Percentiles rank a stretch among this genome's conserved stretches.
Conservation (phyloP, 164 flowering plant genomes). For the Umbellularia californica region DNA sequence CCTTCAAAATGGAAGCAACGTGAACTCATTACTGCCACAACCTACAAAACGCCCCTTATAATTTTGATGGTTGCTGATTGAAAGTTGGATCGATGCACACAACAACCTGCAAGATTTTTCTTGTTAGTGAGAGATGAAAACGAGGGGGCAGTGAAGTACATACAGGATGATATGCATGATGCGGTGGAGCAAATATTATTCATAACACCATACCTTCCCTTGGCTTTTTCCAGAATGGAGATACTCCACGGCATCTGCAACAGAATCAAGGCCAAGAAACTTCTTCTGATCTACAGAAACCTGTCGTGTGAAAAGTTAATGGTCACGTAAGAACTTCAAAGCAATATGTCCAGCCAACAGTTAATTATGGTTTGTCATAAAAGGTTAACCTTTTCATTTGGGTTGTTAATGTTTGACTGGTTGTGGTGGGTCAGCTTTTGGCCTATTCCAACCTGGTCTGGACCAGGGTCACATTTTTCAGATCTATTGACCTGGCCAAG, state of each 20-base stretch:
- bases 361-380: no score
- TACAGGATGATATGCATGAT: background rate
- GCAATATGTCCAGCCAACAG: no score
- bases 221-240: conserved; percentile 95
- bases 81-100: conserved; percentile 81
- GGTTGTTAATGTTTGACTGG: no score
- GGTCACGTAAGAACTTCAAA: background rate
- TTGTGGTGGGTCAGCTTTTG: no score
- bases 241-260: conserved; percentile 94
- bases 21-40: no score
- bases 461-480: no score
- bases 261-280: conserved; percentile 68
- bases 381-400: no score
- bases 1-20: no score
- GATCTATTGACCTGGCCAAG: background rate
- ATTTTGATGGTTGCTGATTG: conserved; percentile 46
- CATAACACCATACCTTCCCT: conserved; percentile 66
- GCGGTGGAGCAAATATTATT: background rate
- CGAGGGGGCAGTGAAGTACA: background rate
- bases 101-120: conserved; percentile 58
- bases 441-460: no score
- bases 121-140: background rate
- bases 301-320: conserved; percentile 26
- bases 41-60: conserved; percentile 20
- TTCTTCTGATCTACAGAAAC: conserved; percentile 70